Base-by-base conservation (phyloP, 345 rosid species). In the Syzygium aromaticum region DNA sequence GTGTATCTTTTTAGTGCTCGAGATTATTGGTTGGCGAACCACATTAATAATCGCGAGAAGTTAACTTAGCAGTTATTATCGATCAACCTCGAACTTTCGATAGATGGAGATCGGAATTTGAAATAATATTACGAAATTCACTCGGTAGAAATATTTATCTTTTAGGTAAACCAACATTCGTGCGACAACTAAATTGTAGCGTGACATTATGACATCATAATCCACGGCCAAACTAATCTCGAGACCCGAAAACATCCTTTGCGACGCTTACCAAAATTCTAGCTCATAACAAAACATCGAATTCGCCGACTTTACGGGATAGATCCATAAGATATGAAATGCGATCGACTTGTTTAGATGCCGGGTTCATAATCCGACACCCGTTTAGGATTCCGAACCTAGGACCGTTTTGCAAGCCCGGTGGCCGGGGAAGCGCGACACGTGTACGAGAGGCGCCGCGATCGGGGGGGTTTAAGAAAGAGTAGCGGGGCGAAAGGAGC, bases 291-390 rank as follows among this genome's bases (percentile, higher is more conserved):
- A 9, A 9, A 56, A 23, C 2, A 2, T 23, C n/a, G 0, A 56
- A 56, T 56, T 56, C 13, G 9, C 25, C 6, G n/a, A 23, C 11
- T 56, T 56, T 23, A 56, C 21, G 0, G 30, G 10, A 61, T 14
- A 0, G 4, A 7, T 6, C 0, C 2, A 0, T 63, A 63, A 63
- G 38, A 63, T 63, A 28, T 1, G 1, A 15, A 12, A 7, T 63
- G 7, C 22, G 1, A 28, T 28, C 1, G 28, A 6, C 11, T 28
- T 3, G 28, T 63, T 15, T 1, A 28, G 0, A 63, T 63, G 9
- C 28, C 6, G 4, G 4, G 1, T 8, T 67, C 2, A 8, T 33
- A 16, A 64, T 30, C 6, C 1, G 0, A 15, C 8, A 1, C 3
- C 3, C 2, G n/a, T 30, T 30, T 28, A 30, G 22, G 17, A 16